phyloP scores from a whole-genome alignment of 208 protist species.

The Trypanosoma congolense region DNA sequence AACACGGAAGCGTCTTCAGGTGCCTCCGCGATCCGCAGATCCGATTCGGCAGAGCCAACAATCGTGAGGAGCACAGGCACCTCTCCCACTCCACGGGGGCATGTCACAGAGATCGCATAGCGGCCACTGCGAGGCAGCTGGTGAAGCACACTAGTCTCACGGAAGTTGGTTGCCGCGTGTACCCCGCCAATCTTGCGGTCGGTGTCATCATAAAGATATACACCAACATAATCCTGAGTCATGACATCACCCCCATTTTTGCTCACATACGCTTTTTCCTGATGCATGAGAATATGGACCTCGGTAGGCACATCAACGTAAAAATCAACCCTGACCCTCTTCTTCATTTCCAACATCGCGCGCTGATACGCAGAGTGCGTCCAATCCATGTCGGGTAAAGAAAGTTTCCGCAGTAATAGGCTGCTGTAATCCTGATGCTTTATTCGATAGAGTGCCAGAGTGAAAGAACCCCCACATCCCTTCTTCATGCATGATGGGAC shows the following conservation, averaged over 20 bases:
- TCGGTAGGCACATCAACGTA: conserved; percentile 22
- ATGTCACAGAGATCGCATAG: conserved; percentile 31
- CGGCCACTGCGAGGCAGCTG: conserved; percentile 25
- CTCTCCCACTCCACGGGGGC: conserved; percentile 16
- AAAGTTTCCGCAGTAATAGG: conserved; percentile 17
- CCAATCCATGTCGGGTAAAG: conserved; percentile 25
- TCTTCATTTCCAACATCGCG: conserved; percentile 17
- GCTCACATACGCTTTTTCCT: conserved; percentile 22
- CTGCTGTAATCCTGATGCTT: conserved; percentile 9
- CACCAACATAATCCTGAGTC: conserved; percentile 29
- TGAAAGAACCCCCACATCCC: conserved; percentile 24
- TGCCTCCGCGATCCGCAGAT: conserved; percentile 27
- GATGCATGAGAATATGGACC: conserved; percentile 28
- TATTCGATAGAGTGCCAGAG: conserved; percentile 24
- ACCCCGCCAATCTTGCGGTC: conserved; percentile 31
- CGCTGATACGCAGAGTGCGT: conserved; percentile 9
- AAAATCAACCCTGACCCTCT: conserved; percentile 31
- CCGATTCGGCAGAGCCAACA: conserved; percentile 22
- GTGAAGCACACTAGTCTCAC: conserved; percentile 21
- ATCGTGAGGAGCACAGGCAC: conserved; percentile 25
- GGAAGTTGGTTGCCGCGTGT: conserved; percentile 29
- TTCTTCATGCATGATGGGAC: conserved; percentile 27
- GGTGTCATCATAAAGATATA: conserved; percentile 33
- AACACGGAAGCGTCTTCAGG: conserved; percentile 48
- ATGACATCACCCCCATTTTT: conserved; percentile 31